Percentiles rank a stretch among this genome's conserved stretches.
Conservation (phyloP, 495 filamentous ascomycete genomes). For the Mytilinidion resinicola region DNA sequence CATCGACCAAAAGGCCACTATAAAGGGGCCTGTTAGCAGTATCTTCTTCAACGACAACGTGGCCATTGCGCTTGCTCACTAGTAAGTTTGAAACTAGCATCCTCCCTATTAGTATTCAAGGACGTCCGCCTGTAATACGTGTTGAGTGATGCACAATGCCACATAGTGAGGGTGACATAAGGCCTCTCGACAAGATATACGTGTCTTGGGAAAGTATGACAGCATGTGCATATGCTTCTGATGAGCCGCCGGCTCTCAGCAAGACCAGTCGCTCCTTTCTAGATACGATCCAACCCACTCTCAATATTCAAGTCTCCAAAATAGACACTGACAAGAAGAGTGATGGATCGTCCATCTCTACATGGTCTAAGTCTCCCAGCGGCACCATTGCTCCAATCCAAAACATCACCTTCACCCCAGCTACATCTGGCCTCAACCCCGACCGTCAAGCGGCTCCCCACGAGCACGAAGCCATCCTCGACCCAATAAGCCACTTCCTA, state of each 20-base stretch:
- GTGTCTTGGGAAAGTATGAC: too few relatives aligned
- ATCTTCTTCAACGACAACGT: constrained; percentile 34
- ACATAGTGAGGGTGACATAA: too few relatives aligned
- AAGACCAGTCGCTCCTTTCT: too few relatives aligned
- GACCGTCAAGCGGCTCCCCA: constrained; percentile 32
- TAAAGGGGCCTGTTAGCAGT: constrained; percentile 30
- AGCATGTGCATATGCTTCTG: too few relatives aligned
- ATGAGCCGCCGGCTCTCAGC: too few relatives aligned
- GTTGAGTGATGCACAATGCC: too few relatives aligned
- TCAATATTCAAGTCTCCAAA: not conserved
- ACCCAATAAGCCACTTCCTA: constrained; percentile 38
- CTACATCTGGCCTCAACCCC: constrained; percentile 23
- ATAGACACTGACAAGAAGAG: not conserved
- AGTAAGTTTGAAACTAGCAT: constrained; percentile 1
- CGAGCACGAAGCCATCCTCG: constrained; percentile 34
- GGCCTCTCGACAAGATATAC: too few relatives aligned
- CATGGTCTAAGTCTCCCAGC: constrained; percentile 6
- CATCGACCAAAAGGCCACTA: constrained; percentile 24
- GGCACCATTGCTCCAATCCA: constrained; percentile 25
- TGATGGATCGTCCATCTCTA: constrained; percentile 19
- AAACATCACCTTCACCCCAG: constrained; percentile 27
- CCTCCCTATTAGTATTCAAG: too few relatives aligned
- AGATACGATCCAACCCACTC: not conserved
- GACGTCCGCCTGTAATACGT: too few relatives aligned
- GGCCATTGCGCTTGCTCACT: constrained; percentile 34